phyloP scores from a whole-genome alignment of 331 rosid genomes.

The Acacia pycnantha region DNA sequence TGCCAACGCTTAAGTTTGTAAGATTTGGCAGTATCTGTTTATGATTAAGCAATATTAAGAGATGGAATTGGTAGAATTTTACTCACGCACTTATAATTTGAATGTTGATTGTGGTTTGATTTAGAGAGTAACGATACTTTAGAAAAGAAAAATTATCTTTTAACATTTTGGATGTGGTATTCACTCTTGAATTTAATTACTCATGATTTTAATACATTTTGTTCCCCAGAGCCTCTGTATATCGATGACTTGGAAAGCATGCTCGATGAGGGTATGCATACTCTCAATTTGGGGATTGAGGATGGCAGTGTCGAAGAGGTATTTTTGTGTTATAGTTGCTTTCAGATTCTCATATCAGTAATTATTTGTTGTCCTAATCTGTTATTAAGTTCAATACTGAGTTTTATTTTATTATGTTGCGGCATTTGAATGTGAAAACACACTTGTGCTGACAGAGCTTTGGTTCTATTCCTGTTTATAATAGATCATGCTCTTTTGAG shows the following conservation, averaged over 20 bases:
- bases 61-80: neutral
- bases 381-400: neutral
- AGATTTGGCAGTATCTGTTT: neutral
- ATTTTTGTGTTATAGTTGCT: neutral
- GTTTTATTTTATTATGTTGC: neutral
- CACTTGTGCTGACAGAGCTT: neutral
- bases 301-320: conserved; percentile 87
- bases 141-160: too few species aligned
- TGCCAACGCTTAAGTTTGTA: neutral
- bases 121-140: neutral
- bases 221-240: conserved; percentile 57
- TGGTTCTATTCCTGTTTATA: neutral
- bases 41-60: neutral
- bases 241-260: conserved; percentile 73
- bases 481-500: neutral
- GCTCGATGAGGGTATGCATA: conserved; percentile 49
- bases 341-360: neutral
- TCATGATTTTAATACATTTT: neutral
- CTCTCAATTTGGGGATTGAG: conserved; percentile 56
- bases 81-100: neutral
- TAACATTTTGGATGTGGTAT: neutral
- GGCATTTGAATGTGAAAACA: neutral
- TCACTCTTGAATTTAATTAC: neutral
- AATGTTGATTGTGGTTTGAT: neutral
- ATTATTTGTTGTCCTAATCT: neutral